phyloP scores from a whole-genome alignment of 257 asterid species.

The Salvia rosmarinus region DNA sequence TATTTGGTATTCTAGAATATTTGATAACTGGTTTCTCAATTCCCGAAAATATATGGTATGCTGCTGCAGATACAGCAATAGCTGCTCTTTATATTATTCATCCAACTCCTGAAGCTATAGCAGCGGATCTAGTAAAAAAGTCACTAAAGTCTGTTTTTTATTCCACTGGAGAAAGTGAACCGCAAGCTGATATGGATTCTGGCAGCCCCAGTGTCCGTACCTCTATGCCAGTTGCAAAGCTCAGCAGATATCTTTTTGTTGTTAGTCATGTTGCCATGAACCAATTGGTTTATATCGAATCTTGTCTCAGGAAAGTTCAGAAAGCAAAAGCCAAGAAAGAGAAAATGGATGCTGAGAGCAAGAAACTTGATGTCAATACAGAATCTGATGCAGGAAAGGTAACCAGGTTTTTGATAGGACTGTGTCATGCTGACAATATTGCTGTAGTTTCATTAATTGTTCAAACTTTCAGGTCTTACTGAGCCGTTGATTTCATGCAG shows the following conservation, averaged over 20 bases:
- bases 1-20: conserved; percentile 73
- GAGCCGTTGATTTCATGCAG: conserved; percentile 43
- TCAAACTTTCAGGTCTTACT: conserved; percentile 26
- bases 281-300: conserved; percentile 81
- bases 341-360: conserved; percentile 55
- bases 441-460: conserved; percentile 29
- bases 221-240: conserved; percentile 65
- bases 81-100: conserved; percentile 76
- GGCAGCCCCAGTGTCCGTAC: conserved; percentile 46
- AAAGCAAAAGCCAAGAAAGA: conserved; percentile 79
- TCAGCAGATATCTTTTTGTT: conserved; percentile 73
- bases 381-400: conserved; percentile 61
- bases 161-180: conserved; percentile 47
- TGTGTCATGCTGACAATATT: conserved; percentile 23
- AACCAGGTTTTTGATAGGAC: conserved; percentile 24
- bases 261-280: conserved; percentile 91
- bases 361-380: conserved; percentile 37
- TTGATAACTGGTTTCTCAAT: conserved; percentile 67
- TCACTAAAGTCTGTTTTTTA: conserved; percentile 70
- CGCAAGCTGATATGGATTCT: conserved; percentile 48
- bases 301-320: conserved; percentile 71
- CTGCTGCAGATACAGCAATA: conserved; percentile 88
- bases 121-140: conserved; percentile 70
- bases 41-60: conserved; percentile 86
- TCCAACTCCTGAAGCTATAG: conserved; percentile 85